phyloP scores from a whole-genome alignment of 2,329 filamentous ascomycete genomes.

The Biscogniauxia marginata region DNA sequence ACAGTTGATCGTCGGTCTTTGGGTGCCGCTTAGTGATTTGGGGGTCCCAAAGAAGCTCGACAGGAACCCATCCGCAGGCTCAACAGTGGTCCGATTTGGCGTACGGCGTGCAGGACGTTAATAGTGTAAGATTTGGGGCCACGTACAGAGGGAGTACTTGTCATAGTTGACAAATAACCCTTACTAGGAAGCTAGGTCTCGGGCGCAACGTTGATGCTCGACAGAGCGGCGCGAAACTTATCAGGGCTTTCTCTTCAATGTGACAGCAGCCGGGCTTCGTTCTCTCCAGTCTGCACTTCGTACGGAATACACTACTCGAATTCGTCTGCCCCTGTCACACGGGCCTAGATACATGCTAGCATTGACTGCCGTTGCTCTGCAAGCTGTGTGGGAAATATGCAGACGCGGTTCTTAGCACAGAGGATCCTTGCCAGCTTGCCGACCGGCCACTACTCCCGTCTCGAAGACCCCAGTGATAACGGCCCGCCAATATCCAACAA shows the following conservation, averaged over 20 bases:
- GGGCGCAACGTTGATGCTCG: neutral
- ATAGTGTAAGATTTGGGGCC: neutral
- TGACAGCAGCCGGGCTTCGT: slow-evolving; percentile 8
- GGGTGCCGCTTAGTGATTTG: neutral
- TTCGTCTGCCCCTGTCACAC: neutral
- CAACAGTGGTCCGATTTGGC: neutral
- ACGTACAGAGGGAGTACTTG: neutral
- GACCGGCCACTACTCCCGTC: slow-evolving; percentile 27
- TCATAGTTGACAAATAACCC: slow-evolving; percentile 1
- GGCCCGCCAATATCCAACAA: slow-evolving; percentile 14
- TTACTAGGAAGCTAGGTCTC: neutral
- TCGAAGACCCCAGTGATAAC: slow-evolving; percentile 19
- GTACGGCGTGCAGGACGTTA: neutral
- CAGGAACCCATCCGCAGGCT: neutral
- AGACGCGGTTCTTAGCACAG: slow-evolving; percentile 21
- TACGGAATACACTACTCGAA: neutral
- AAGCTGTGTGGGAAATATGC: slow-evolving; percentile 2
- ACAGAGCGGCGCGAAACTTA: neutral
- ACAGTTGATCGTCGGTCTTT: neutral
- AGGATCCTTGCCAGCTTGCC: slow-evolving; percentile 17
- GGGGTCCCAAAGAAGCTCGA: neutral
- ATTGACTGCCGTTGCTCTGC: neutral
- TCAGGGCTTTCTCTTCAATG: slow-evolving; percentile 17
- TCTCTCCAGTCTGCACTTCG: neutral
- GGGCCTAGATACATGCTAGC: neutral